Evolutionary conservation across 2,329 filamentous ascomycete genomes (phyloP).

Genomic region (Huntiella savannae): DNA sequence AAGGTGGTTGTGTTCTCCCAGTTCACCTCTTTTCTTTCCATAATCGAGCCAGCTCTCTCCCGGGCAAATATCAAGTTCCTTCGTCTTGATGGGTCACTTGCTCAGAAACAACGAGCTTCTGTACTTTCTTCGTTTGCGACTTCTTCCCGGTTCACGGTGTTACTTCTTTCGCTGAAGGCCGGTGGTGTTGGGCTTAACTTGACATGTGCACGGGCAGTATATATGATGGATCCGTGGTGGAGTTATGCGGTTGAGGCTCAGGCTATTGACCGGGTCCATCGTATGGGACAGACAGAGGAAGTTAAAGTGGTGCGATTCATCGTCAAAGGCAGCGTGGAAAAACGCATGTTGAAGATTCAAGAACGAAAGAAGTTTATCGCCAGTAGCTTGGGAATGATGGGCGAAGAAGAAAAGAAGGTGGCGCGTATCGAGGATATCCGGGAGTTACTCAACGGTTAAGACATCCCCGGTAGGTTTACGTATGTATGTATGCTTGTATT

Average conservation of each 20-base stretch:
- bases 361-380: slow-evolving; percentile 94
- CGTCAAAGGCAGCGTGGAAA: slow-evolving; percentile 78
- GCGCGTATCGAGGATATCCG: slow-evolving; percentile 87
- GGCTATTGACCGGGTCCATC: slow-evolving; percentile 90
- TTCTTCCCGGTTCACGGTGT: slow-evolving; percentile 43
- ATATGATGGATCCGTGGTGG: slow-evolving; percentile 99
- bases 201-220: slow-evolving; percentile 74
- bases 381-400: slow-evolving; percentile 87
- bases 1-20: slow-evolving; percentile 94
- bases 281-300: slow-evolving; percentile 80
- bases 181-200: slow-evolving; percentile 89
- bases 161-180: slow-evolving; percentile 70
- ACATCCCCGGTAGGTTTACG: too few species aligned
- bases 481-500: too few species aligned
- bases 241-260: slow-evolving; percentile 92
- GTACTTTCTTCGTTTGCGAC: slow-evolving; percentile 54
- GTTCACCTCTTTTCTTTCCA: slow-evolving; percentile 86
- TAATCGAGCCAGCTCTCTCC: slow-evolving; percentile 66
- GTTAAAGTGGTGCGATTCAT: slow-evolving; percentile 81
- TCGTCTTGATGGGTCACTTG: slow-evolving; percentile 82
- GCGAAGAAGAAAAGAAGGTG: slow-evolving; percentile 76
- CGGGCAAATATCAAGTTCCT: slow-evolving; percentile 57
- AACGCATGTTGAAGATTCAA: slow-evolving; percentile 83
- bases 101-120: slow-evolving; percentile 63
- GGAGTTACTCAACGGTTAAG: slow-evolving; percentile 41